Conservation (phyloP, 2,329 filamentous ascomycete genomes). For the Trichoderma cornu-damae region DNA sequence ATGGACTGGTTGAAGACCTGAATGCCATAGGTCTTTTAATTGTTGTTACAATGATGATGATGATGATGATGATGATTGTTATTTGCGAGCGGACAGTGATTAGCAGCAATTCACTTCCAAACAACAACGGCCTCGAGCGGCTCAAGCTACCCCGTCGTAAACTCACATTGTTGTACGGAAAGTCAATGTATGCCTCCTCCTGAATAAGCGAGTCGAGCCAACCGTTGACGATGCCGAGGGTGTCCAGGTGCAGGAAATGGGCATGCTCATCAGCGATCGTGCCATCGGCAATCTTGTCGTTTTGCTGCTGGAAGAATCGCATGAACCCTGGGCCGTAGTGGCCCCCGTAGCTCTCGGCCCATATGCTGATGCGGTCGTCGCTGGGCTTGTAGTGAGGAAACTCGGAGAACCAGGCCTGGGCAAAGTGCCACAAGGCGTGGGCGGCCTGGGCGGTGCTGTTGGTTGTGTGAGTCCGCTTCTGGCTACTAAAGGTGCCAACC, state of each 20-base stretch:
- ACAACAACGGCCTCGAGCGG: too few species aligned
- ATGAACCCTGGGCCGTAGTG: constrained; percentile 64
- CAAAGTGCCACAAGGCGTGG: constrained; percentile 58
- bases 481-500: constrained; percentile 33
- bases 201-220: constrained; percentile 61
- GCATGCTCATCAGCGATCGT: constrained; percentile 37
- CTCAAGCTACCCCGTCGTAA: neutral
- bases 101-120: too few species aligned
- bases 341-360: constrained; percentile 65
- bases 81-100: constrained; percentile 3
- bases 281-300: constrained; percentile 40
- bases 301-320: constrained; percentile 55
- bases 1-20: constrained; percentile 47
- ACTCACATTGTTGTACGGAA: constrained; percentile 56
- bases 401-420: constrained; percentile 54
- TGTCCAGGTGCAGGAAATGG: constrained; percentile 49
- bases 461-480: constrained; percentile 27
- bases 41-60: too few species aligned
- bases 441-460: constrained; percentile 54
- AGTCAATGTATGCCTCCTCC: constrained; percentile 49
- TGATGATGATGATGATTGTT: too few species aligned
- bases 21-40: constrained; percentile 56
- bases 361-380: constrained; percentile 56
- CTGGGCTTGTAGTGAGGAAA: constrained; percentile 55
- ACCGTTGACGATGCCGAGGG: constrained; percentile 66